These are phyloP conservation scores for Boletellus ananiceps DNA, from an alignment of 768 basidiomycete genomes.

Conservation along the genomic window DNA sequence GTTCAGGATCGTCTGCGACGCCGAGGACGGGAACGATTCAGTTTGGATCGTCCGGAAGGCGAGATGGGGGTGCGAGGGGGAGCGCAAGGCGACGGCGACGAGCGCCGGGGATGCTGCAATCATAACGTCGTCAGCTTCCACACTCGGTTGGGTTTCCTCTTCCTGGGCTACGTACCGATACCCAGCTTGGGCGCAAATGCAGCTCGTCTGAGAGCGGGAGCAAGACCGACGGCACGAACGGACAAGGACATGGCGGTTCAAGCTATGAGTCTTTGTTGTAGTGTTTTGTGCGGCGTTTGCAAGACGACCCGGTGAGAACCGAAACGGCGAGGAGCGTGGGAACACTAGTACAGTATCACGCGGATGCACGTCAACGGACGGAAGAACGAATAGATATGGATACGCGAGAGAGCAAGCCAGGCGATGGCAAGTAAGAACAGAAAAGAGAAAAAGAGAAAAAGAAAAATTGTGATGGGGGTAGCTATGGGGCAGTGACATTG, in stretches of 20 bases:
- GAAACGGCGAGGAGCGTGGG: constrained; percentile 14
- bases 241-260: constrained; percentile 32
- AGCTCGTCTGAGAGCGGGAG: constrained; percentile 50
- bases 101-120: too few relatives aligned
- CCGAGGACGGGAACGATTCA: constrained; percentile 57
- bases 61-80: neutral
- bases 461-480: neutral
- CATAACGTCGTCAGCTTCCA: too few relatives aligned
- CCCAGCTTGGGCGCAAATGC: constrained; percentile 35
- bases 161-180: constrained; percentile 21
- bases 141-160: neutral
- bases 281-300: neutral
- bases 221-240: constrained; percentile 53
- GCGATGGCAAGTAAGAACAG: neutral
- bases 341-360: constrained; percentile 19
- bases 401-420: constrained; percentile 11
- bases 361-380: neutral
- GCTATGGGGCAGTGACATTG: constrained; percentile 3
- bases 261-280: neutral
- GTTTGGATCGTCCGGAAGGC: constrained; percentile 50
- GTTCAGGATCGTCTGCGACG: constrained; percentile 68
- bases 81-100: too few relatives aligned
- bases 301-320: neutral
- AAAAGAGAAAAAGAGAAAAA: neutral
- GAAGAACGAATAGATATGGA: neutral